Conservation (phyloP, 768 basidiomycete species). For the Auricularia sp. region DNA sequence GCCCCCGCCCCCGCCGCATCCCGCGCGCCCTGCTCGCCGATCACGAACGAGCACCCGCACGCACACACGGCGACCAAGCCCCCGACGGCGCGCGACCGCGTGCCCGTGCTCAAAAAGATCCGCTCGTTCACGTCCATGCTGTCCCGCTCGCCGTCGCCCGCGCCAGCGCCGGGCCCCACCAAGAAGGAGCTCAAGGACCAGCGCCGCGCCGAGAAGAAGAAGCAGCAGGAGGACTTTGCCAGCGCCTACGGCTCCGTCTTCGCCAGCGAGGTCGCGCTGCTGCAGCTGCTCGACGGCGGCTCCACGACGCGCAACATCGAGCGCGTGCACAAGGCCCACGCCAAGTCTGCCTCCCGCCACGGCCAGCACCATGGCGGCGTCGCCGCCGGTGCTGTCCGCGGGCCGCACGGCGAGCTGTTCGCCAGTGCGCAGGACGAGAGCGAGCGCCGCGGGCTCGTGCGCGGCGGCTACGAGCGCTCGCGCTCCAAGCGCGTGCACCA, state of each 20-base stretch:
- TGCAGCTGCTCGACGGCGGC: neutral
- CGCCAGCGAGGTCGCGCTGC: neutral
- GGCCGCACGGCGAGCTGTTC: slow-evolving; percentile 1
- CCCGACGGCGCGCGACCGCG: neutral
- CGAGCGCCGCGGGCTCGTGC: slow-evolving; percentile 1
- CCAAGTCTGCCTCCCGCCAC: neutral
- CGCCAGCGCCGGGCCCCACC: neutral
- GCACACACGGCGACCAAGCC: neutral
- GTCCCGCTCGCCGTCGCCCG: neutral
- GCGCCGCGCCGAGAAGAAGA: neutral
- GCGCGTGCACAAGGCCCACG: neutral
- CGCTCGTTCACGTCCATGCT: neutral
- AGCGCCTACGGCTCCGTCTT: neutral
- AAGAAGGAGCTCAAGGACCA: neutral
- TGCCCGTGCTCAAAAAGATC: neutral
- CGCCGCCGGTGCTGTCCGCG: neutral
- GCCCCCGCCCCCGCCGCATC: neutral
- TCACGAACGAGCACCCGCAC: neutral
- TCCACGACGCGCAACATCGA: neutral
- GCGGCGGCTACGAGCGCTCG: neutral
- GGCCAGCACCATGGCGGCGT: neutral
- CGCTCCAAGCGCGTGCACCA: neutral
- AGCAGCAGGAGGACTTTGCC: neutral
- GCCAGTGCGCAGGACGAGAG: neutral
- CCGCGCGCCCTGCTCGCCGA: neutral